Base-by-base conservation (phyloP, 306 rosid genomes). In the Vicia sativa region DNA sequence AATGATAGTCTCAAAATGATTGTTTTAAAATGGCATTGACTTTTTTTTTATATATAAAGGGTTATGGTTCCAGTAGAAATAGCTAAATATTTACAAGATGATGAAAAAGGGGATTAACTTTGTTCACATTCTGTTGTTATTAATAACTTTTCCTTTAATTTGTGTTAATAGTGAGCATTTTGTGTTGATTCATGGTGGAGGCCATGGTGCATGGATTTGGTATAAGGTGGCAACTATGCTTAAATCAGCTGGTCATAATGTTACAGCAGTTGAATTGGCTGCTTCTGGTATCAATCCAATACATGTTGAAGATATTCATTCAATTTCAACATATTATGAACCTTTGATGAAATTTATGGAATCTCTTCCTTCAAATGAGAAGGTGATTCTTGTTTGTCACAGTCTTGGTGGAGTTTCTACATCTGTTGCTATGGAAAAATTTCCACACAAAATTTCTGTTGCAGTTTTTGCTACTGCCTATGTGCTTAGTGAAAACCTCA, bases 121-220 rank as follows among this genome's bases (percentile, higher is more conserved):
- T 16, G 13, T 42, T 14, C 46, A 77, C 19, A 78, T 79, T 37
- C 73, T 73, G 28, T 31, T 74, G 3, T 44, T 43, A 43, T 16
- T 7, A 53, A 42, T 65, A 14, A 10, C 45, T 55, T 43, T 19
- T 54, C 21, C 65, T 5, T 53, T 25, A 9, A 26, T 11, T 26
- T 31, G 43, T 56, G 67, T 44, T n/a, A 38, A 75, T 5, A 21
- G 39, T 21, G 55, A 18, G 8, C 87, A 85, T 76, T 82, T 79
- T 7, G 87, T 85, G 54, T 21, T 85, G 25, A 66, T 82, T 58
- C 90, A 85, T 62, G 90, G 90, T 0, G 35, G 11, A 13, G 35
- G 87, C 62, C 82, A 80, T 38, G 90, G 85, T 16, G 81, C 87
- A n/a, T 85, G 90, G 90, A 75, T 85, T 11, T 85, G 87, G 87